Percentiles rank a stretch among this genome's conserved stretches.
Conservation (phyloP, 139 green algal species). For the Mesostigma viride region DNA sequence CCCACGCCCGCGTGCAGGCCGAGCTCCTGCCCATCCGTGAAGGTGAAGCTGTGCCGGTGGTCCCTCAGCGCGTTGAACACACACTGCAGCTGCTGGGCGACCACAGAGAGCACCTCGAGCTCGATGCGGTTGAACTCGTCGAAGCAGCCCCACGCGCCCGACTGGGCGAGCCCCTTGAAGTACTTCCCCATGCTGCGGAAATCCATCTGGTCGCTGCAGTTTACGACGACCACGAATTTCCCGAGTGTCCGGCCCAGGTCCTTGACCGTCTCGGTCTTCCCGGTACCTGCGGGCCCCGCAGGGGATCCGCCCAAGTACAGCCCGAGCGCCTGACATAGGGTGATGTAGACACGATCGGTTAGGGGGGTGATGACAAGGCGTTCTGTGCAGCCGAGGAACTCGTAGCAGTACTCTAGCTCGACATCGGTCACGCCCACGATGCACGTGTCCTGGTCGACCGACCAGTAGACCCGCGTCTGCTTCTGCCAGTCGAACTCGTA, state of each 20-base stretch:
- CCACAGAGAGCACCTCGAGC: constrained; percentile 88
- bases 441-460: constrained; percentile 77
- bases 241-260: constrained; percentile 67
- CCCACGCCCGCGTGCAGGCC: constrained; percentile 75
- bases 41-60: constrained; percentile 76
- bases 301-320: constrained; percentile 91
- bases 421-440: constrained; percentile 93
- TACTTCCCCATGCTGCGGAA: constrained; percentile 94
- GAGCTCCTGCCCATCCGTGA: constrained; percentile 79
- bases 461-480: constrained; percentile 87
- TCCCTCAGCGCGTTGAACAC: constrained; percentile 81
- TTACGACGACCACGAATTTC: constrained; percentile 96
- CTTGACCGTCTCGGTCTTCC: constrained; percentile 96
- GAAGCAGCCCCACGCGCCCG: constrained; percentile 89
- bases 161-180: constrained; percentile 91
- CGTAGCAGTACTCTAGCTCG: constrained; percentile 87
- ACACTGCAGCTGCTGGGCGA: constrained; percentile 82
- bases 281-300: constrained; percentile 79
- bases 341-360: constrained; percentile 94
- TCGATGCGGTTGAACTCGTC: constrained; percentile 99
- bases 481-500: constrained; percentile 95
- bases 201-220: constrained; percentile 95
- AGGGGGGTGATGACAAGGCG: constrained; percentile 89
- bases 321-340: constrained; percentile 78
- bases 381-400: constrained; percentile 73